Conservation (phyloP, 805 yeast species). For the Torulaspora franciscae region DNA sequence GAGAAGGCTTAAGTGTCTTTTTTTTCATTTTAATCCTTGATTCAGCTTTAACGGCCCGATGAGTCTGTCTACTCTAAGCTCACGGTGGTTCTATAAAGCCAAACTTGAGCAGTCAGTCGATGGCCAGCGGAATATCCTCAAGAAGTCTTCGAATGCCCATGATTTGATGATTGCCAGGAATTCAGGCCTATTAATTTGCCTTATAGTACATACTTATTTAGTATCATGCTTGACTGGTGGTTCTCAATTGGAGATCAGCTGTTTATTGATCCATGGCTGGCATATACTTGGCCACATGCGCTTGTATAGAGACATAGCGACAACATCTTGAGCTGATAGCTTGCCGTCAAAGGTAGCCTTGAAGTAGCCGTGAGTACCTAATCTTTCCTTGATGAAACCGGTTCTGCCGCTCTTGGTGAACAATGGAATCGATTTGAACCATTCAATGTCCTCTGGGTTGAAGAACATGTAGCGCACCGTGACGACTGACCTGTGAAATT, state of each 20-base stretch:
- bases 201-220: neutral
- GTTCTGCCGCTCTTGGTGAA: constrained; percentile 90
- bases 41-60: no score
- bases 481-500: constrained; percentile 86
- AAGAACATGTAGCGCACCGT: constrained; percentile 97
- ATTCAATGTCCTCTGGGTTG: constrained; percentile 79
- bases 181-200: neutral
- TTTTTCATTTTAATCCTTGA: neutral
- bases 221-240: neutral
- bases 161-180: neutral
- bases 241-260: neutral
- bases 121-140: no score
- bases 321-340: constrained; percentile 83
- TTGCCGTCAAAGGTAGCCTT: constrained; percentile 93
- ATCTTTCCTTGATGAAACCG: constrained; percentile 89
- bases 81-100: no score
- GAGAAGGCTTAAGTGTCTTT: neutral
- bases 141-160: no score
- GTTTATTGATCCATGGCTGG: constrained; percentile 1
- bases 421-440: constrained; percentile 86
- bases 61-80: neutral
- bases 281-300: constrained; percentile 81
- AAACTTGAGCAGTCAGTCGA: no score
- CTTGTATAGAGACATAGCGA: constrained; percentile 90
- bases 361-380: constrained; percentile 98